Percentiles rank a stretch among this genome's conserved stretches.
Conservation (phyloP, 768 basidiomycete genomes). For the Sistotremastrum niveocremeum region DNA sequence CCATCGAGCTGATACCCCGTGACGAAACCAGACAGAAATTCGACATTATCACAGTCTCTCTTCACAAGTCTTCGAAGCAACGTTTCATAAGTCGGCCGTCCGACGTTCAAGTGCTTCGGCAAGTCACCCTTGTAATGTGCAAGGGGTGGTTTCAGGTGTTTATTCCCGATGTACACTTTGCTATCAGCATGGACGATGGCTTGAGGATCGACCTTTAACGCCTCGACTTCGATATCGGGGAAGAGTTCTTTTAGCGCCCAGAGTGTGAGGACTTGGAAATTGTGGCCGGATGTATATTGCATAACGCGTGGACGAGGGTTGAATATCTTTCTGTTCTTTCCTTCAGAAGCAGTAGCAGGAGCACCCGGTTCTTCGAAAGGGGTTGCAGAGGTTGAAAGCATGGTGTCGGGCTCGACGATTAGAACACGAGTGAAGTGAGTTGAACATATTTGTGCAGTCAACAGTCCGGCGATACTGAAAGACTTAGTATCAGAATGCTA, state of each 20-base stretch:
- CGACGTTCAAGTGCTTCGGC: conserved; percentile 3
- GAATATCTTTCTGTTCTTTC: no score
- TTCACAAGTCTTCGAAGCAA: neutral
- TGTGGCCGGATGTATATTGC: no score
- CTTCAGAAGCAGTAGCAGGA: no score
- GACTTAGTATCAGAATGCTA: neutral
- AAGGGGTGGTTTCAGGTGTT: neutral
- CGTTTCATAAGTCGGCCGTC: conserved; percentile 10
- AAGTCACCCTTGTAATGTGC: neutral
- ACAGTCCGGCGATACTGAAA: conserved; percentile 2
- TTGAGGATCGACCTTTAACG: neutral
- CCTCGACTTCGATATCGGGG: conserved; percentile 9
- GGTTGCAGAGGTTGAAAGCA: neutral
- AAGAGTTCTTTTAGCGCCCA: conserved; percentile 9
- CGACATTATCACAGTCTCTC: conserved; percentile 7
- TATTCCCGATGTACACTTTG: conserved; percentile 1
- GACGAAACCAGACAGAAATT: conserved; percentile 12
- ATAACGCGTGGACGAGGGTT: no score
- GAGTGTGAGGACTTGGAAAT: conserved; percentile 2
- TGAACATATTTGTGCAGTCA: conserved; percentile 1
- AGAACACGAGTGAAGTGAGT: conserved; percentile 3
- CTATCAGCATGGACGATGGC: conserved; percentile 1
- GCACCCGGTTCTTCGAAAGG: no score
- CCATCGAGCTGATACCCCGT: conserved; percentile 2
- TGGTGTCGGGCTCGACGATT: conserved; percentile 3